Evolutionary conservation across 2,329 filamentous ascomycete genomes (phyloP).

Genomic region (Nigrospora oryzae): DNA sequence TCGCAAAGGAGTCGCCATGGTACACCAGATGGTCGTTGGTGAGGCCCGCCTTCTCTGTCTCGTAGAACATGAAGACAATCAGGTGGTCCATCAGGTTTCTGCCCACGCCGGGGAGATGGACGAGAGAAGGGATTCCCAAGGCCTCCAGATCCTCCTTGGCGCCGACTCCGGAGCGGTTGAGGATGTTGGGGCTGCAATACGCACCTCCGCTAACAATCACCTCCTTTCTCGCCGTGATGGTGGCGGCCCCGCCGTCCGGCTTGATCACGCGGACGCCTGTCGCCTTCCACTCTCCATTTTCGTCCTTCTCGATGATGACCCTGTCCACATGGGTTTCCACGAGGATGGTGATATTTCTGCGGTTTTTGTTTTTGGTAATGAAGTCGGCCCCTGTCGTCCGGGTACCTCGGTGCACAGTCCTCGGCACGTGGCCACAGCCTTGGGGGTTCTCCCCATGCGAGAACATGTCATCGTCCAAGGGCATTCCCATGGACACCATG

Average conservation of each 20-base stretch:
- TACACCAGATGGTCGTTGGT: constrained; percentile 47
- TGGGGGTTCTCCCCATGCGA: constrained; percentile 38
- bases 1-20: constrained; percentile 40
- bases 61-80: constrained; percentile 53
- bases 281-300: constrained; percentile 28
- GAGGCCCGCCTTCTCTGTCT: constrained; percentile 39
- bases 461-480: constrained; percentile 52
- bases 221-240: constrained; percentile 27
- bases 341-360: constrained; percentile 36
- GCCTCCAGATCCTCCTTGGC: constrained; percentile 27
- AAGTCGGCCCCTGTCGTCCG: constrained; percentile 47
- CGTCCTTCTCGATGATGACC: constrained; percentile 32
- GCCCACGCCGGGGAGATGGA: constrained; percentile 13
- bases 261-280: constrained; percentile 31
- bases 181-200: constrained; percentile 42
- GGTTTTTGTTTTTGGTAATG: constrained; percentile 26
- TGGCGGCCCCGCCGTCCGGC: constrained; percentile 26
- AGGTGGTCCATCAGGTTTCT: constrained; percentile 13
- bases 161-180: constrained; percentile 44
- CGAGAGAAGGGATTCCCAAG: constrained; percentile 6
- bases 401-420: constrained; percentile 42
- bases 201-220: constrained; percentile 35
- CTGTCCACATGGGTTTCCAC: constrained; percentile 42
- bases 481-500: constrained; percentile 43
- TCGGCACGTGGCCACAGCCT: constrained; percentile 45